phyloP scores from a whole-genome alignment of 2,329 filamentous ascomycete species.

The Fusarium sp. region DNA sequence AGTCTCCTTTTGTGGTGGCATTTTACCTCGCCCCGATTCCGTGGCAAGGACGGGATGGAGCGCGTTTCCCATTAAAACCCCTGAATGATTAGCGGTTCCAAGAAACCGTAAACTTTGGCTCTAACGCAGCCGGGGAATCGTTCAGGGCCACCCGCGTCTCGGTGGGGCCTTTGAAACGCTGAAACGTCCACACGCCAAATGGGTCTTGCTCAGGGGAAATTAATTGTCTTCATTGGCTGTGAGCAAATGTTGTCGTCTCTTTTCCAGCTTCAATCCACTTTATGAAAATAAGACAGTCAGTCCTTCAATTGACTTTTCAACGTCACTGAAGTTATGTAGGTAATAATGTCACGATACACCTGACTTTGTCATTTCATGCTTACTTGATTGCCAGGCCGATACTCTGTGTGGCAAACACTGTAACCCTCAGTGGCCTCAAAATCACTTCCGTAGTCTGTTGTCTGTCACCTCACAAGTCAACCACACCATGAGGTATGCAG shows the following conservation, averaged over 20 bases:
- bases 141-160: slow-evolving; percentile 21
- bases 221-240: slow-evolving; percentile 2
- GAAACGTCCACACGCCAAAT: slow-evolving; percentile 24
- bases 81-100: slow-evolving; percentile 32
- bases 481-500: slow-evolving; percentile 18
- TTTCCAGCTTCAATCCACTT: not conserved
- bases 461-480: not conserved
- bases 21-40: not conserved
- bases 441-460: not conserved
- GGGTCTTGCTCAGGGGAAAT: slow-evolving; percentile 27
- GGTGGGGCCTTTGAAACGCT: slow-evolving; percentile 11
- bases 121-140: slow-evolving; percentile 32
- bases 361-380: not conserved
- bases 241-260: not conserved
- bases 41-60: not conserved
- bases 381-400: not conserved
- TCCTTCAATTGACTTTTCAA: not conserved
- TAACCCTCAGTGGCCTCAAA: slow-evolving; percentile 8
- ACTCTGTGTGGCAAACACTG: not conserved
- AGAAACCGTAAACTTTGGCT: slow-evolving; percentile 17
- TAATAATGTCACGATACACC: not conserved
- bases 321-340: not conserved
- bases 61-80: slow-evolving; percentile 32
- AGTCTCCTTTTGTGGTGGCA: not conserved
- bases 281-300: not conserved